Evolutionary conservation across 352 stramenopile genomes (phyloP).

Genomic region (Pythium plurisporium): DNA sequence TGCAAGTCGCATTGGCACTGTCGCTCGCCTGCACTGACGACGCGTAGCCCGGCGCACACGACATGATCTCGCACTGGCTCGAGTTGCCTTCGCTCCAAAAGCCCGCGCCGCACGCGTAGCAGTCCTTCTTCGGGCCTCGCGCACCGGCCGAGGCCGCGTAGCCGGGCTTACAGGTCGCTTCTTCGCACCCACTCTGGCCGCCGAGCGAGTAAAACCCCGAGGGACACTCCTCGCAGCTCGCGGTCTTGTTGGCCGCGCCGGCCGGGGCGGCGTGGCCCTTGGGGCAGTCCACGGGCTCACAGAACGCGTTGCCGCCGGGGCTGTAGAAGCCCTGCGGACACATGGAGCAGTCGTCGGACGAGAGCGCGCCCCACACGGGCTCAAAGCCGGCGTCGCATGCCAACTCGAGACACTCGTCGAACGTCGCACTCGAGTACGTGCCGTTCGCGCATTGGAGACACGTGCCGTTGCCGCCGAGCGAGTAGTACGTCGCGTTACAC

Average conservation of each 20-base stretch:
- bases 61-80: conserved; percentile 20
- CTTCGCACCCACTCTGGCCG: conserved; percentile 24
- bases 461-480: conserved; percentile 26
- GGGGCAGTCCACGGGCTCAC: conserved; percentile 27
- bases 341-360: conserved; percentile 24
- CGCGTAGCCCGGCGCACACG: conserved; percentile 27
- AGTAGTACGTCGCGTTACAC: conserved; percentile 31
- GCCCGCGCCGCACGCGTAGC: conserved; percentile 30
- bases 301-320: conserved; percentile 23
- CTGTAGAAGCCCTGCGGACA: conserved; percentile 39
- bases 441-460: conserved; percentile 31
- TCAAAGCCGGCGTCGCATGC: conserved; percentile 28
- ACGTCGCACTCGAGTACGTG: conserved; percentile 24
- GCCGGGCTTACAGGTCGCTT: conserved; percentile 32
- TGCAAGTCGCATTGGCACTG: conserved; percentile 30
- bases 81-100: conserved; percentile 32
- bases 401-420: conserved; percentile 25
- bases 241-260: conserved; percentile 19
- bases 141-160: conserved; percentile 26
- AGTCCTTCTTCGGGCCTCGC: conserved; percentile 32
- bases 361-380: conserved; percentile 15
- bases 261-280: conserved; percentile 24
- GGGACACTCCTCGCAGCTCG: conserved; percentile 27
- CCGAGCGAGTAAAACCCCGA: conserved; percentile 34
- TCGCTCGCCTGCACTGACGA: conserved; percentile 21